phyloP scores from a whole-genome alignment of 345 rosid genomes.

The Sisymbrium altissimum region DNA sequence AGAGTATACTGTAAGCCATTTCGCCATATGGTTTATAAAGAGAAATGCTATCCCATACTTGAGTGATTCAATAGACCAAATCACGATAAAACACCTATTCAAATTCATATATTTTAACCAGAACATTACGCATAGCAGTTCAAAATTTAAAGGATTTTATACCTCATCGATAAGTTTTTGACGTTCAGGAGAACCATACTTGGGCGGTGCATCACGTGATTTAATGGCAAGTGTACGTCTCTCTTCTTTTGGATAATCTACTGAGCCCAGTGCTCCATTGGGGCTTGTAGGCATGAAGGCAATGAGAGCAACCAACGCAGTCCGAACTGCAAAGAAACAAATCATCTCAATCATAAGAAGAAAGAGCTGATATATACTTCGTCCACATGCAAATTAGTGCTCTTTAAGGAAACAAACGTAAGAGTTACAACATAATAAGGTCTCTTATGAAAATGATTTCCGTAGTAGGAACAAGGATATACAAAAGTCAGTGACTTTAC shows the following conservation, averaged over 20 bases:
- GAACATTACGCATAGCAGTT: neutral
- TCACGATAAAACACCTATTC: neutral
- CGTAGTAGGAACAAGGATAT: neutral
- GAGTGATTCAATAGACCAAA: neutral
- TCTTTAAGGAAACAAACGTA: neutral
- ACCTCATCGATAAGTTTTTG: conserved; percentile 93
- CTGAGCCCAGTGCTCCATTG: conserved; percentile 89
- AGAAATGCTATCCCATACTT: neutral
- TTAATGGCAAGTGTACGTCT: conserved; percentile 71
- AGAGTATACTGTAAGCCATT: neutral
- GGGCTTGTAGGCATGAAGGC: conserved; percentile 98
- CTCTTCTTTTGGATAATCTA: conserved; percentile 91
- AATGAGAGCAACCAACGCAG: conserved; percentile 88
- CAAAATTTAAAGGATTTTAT: neutral
- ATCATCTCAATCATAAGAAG: neutral
- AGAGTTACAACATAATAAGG: neutral
- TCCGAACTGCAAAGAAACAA: conserved; percentile 65
- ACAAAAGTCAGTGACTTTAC: conserved; percentile 35
- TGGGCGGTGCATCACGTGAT: conserved; percentile 86
- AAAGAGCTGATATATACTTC: neutral
- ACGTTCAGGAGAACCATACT: conserved; percentile 71
- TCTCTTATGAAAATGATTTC: neutral
- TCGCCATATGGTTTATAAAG: neutral
- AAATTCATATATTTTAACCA: neutral
- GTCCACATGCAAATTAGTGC: neutral